These are phyloP conservation scores for Pseudogymnoascus sp. DNA, from an alignment of 2,329 filamentous ascomycete species.

Conservation along the genomic window DNA sequence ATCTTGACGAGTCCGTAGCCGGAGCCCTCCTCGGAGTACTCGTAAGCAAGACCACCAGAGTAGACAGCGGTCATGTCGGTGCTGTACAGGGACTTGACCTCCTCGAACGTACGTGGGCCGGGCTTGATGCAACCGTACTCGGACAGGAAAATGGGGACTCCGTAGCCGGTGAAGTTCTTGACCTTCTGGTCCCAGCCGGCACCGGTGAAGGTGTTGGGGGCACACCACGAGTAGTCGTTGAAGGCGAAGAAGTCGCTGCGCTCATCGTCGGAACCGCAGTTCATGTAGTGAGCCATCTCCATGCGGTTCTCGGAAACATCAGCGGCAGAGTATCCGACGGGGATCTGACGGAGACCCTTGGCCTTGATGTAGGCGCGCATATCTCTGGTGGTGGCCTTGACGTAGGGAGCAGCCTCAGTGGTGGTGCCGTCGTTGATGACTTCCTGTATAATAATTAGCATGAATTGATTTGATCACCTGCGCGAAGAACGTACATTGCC, in stretches of 20 bases:
- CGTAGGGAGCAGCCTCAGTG: constrained; percentile 83
- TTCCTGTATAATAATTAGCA: constrained; percentile 42
- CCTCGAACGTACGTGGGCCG: constrained; percentile 68
- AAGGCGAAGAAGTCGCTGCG: constrained; percentile 98
- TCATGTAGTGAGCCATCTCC: constrained; percentile 85
- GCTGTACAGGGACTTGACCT: constrained; percentile 76
- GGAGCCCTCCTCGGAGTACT: constrained; percentile 92
- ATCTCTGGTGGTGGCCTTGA: constrained; percentile 96
- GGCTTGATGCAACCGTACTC: constrained; percentile 91
- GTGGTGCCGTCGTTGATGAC: constrained; percentile 85
- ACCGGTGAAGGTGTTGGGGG: constrained; percentile 64
- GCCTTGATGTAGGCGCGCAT: constrained; percentile 87
- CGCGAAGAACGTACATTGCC: constrained; percentile 52
- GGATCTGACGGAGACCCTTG: constrained; percentile 69
- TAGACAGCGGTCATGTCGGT: constrained; percentile 77
- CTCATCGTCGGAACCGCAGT: constrained; percentile 63
- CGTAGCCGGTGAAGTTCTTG: constrained; percentile 80
- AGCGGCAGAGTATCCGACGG: constrained; percentile 93
- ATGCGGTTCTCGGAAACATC: constrained; percentile 79
- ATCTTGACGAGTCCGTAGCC: constrained; percentile 73
- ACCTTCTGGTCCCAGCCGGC: constrained; percentile 81
- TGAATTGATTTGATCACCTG: background rate
- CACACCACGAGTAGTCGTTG: constrained; percentile 99
- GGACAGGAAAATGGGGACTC: constrained; percentile 94
- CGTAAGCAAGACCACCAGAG: constrained; percentile 97